Conservation (phyloP, 208 protist genomes). For the Crithidia bombi region DNA sequence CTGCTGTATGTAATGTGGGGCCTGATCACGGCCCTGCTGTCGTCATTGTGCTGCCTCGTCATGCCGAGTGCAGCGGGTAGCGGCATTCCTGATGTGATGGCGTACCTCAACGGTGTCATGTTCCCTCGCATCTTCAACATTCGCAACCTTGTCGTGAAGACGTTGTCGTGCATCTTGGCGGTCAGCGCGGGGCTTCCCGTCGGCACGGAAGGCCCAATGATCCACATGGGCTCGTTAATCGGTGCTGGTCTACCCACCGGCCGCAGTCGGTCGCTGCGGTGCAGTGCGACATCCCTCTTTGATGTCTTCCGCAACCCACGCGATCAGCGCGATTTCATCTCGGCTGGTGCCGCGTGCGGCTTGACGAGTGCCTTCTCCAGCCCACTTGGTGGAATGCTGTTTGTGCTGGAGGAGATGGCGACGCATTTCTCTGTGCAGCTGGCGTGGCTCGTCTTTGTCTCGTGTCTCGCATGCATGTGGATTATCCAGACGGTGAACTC, state of each 20-base stretch:
- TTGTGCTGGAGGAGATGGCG: slow-evolving; percentile 92
- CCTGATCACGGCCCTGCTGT: slow-evolving; percentile 50
- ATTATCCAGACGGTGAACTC: slow-evolving; percentile 71
- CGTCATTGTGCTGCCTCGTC: slow-evolving; percentile 74
- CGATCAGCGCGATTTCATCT: slow-evolving; percentile 91
- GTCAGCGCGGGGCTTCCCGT: slow-evolving; percentile 83
- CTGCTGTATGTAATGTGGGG: slow-evolving; percentile 46
- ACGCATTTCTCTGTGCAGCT: slow-evolving; percentile 76
- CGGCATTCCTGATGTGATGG: slow-evolving; percentile 89
- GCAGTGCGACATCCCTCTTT: slow-evolving; percentile 59
- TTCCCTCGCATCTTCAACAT: slow-evolving; percentile 86
- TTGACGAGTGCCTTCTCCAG: slow-evolving; percentile 91
- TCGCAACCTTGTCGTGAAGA: slow-evolving; percentile 81
- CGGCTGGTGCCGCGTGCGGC: slow-evolving; percentile 87
- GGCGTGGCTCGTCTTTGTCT: slow-evolving; percentile 88
- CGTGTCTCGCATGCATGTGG: slow-evolving; percentile 81
- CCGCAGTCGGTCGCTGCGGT: slow-evolving; percentile 60
- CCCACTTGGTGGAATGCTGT: slow-evolving; percentile 91
- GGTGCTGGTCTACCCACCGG: slow-evolving; percentile 85
- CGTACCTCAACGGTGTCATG: slow-evolving; percentile 88
- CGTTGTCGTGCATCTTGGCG: slow-evolving; percentile 68
- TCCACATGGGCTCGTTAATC: slow-evolving; percentile 92
- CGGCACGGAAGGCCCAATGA: slow-evolving; percentile 93
- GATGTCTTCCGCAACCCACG: slow-evolving; percentile 69
- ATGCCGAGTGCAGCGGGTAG: slow-evolving; percentile 75